Conservation (phyloP, 495 filamentous ascomycete species). For the Penicillium dipodomyicola region DNA sequence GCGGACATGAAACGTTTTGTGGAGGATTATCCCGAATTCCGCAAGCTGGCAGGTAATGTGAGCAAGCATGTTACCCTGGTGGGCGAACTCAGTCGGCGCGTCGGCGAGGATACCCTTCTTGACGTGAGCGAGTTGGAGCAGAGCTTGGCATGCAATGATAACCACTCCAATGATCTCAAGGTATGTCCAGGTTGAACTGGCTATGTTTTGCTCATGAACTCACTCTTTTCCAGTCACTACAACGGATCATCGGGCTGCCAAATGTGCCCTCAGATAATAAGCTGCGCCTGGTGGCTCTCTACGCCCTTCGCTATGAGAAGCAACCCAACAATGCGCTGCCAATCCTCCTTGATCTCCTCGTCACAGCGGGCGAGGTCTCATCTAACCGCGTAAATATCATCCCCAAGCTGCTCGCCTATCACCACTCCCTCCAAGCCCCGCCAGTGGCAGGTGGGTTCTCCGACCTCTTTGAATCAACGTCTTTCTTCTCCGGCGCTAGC, state of each 20-base stretch:
- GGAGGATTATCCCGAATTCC: conserved; percentile 96
- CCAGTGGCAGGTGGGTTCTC: conserved; percentile 71
- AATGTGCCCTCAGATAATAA: conserved; percentile 75
- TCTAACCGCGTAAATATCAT: conserved; percentile 71
- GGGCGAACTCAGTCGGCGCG: conserved; percentile 82
- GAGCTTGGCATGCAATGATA: conserved; percentile 94
- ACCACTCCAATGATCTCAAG: conserved; percentile 81
- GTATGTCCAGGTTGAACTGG: conserved; percentile 42
- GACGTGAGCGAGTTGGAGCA: conserved; percentile 97
- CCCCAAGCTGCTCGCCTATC: conserved; percentile 74
- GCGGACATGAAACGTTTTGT: conserved; percentile 99
- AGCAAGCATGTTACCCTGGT: conserved; percentile 98
- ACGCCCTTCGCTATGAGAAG: conserved; percentile 87
- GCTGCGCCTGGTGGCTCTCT: conserved; percentile 82
- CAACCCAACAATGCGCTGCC: conserved; percentile 76
- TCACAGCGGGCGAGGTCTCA: conserved; percentile 70
- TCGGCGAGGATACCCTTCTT: conserved; percentile 78
- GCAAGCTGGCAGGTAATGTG: conserved; percentile 94
- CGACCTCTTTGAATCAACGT: conserved; percentile 87
- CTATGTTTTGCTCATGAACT: conserved; percentile 1
- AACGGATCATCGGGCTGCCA: conserved; percentile 75
- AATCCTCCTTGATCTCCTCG: conserved; percentile 79
- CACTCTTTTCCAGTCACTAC: conserved; percentile 61
- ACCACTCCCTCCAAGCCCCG: conserved; percentile 73
- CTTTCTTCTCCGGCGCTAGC: conserved; percentile 85